Evolutionary conservation across 2,329 filamentous ascomycete species (phyloP).

Genomic region (Calonectria pauciramosa): DNA sequence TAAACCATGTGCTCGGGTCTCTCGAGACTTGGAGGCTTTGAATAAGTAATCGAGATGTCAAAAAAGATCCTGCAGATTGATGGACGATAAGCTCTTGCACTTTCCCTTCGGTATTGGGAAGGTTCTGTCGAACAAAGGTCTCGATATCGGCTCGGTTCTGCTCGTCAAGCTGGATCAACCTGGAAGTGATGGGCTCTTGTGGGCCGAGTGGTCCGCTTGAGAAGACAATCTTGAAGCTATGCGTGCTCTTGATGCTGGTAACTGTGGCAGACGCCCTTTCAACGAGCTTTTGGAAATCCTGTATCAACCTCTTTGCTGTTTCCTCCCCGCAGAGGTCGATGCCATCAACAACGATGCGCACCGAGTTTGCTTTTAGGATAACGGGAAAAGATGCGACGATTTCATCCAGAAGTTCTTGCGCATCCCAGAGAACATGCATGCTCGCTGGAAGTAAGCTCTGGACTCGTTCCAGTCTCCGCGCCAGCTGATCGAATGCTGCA

Average conservation of each 20-base stretch:
- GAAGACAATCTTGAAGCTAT: not conserved
- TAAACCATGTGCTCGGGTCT: not conserved
- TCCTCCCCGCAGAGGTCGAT: conserved; percentile 5
- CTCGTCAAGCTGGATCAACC: not conserved
- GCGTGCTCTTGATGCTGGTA: not conserved
- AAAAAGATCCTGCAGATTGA: not conserved
- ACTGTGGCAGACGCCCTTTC: not conserved
- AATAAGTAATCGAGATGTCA: not conserved
- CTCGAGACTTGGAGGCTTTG: not conserved
- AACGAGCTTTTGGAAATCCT: conserved; percentile 11
- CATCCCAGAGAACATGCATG: not conserved
- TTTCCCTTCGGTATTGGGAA: not conserved
- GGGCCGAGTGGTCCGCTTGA: not conserved
- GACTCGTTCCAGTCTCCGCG: not conserved
- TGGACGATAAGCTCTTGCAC: not conserved
- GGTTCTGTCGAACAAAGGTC: not conserved
- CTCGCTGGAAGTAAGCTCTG: not conserved
- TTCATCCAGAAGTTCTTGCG: conserved; percentile 9
- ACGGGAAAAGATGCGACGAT: not conserved
- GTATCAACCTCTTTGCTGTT: not conserved
- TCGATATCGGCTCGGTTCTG: not conserved
- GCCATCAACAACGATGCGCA: not conserved
- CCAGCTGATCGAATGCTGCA: not conserved
- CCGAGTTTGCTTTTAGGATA: conserved; percentile 3
- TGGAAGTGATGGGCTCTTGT: not conserved